phyloP scores from a whole-genome alignment of 2,329 filamentous ascomycete genomes.

The Hymenoscyphus repandus region DNA sequence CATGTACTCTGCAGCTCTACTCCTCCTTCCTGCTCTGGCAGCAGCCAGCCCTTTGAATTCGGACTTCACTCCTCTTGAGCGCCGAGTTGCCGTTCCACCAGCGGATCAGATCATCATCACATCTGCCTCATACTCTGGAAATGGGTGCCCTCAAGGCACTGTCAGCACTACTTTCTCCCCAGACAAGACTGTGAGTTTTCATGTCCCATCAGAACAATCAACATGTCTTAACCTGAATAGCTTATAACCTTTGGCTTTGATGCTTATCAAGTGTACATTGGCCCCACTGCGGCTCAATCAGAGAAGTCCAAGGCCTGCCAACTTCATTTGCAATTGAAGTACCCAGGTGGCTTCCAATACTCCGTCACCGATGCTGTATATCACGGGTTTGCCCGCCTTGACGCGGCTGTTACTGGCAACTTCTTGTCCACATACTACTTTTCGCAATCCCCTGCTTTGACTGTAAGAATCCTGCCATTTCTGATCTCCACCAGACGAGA shows the following conservation, averaged over 20 bases:
- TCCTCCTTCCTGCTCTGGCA: constrained; percentile 16
- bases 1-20: constrained; percentile 14
- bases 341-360: constrained; percentile 21
- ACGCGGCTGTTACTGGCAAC: constrained; percentile 15
- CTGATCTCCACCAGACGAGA: not conserved
- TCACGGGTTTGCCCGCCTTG: constrained; percentile 19
- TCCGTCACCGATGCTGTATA: constrained; percentile 19
- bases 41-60: constrained; percentile 9
- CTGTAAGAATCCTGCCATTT: constrained; percentile 5
- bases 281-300: constrained; percentile 12
- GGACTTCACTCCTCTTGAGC: constrained; percentile 3
- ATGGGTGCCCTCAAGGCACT: constrained; percentile 18
- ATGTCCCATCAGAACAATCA: not conserved
- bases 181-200: constrained; percentile 12
- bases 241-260: constrained; percentile 16
- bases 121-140: constrained; percentile 14
- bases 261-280: constrained; percentile 20
- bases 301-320: constrained; percentile 21
- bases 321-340: constrained; percentile 18
- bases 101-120: constrained; percentile 14
- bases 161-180: constrained; percentile 12
- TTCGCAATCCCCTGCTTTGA: constrained; percentile 18
- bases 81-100: constrained; percentile 3
- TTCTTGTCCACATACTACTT: constrained; percentile 23
- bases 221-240: not conserved